Evolutionary conservation across 768 basidiomycete species (phyloP).

Genomic region (Boletus bicolor): DNA sequence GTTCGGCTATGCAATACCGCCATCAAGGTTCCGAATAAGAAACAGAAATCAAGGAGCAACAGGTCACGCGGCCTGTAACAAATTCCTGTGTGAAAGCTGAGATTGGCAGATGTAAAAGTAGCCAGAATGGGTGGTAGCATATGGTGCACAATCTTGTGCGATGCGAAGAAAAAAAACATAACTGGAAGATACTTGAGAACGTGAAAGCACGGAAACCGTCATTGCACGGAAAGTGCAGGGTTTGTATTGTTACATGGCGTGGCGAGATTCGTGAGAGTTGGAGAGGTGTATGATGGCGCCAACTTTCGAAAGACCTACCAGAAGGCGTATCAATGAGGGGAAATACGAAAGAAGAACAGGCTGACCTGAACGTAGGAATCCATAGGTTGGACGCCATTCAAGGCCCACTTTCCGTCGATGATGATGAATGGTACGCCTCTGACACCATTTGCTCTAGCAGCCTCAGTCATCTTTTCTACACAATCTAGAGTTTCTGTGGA

Average conservation of each 20-base stretch:
- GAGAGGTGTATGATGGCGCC: constrained; percentile 17
- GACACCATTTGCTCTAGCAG: constrained; percentile 43
- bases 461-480: constrained; percentile 30
- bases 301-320: constrained; percentile 33
- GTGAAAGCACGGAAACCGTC: constrained; percentile 4
- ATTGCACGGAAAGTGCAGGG: constrained; percentile 24
- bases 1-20: too few species aligned
- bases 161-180: too few species aligned
- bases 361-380: constrained; percentile 41
- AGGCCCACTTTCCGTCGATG: constrained; percentile 43
- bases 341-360: neutral
- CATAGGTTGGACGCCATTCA: constrained; percentile 41
- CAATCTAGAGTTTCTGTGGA: too few species aligned
- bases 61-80: too few species aligned
- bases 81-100: too few species aligned
- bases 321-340: neutral
- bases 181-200: neutral
- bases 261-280: neutral
- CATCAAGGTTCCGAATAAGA: too few species aligned
- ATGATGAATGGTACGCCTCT: constrained; percentile 53
- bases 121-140: too few species aligned
- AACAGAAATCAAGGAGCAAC: too few species aligned
- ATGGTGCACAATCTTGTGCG: too few species aligned
- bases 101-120: too few species aligned
- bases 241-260: constrained; percentile 18